Percentiles rank a stretch among this genome's conserved stretches.
phyloP scores from a whole-genome alignment of 108 stramenopile species.

The Fistulifera solaris region DNA sequence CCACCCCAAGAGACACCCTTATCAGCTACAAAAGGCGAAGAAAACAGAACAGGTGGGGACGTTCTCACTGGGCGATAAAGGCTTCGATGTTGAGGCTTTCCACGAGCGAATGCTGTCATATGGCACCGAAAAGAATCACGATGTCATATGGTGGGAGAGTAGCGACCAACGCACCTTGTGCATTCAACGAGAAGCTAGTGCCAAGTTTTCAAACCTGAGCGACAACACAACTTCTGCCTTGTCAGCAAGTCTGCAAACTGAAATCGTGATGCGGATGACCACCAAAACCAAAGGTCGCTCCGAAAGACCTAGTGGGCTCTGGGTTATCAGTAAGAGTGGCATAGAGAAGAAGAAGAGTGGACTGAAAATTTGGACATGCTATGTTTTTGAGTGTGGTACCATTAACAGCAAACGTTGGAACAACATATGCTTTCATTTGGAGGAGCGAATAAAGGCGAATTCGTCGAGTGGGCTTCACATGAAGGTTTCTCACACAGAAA shows the following conservation, averaged over 20 bases:
- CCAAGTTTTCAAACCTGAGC: too few relatives aligned
- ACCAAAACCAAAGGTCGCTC: conserved; percentile 1
- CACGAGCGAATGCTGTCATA: conserved; percentile 49
- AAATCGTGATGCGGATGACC: not conserved
- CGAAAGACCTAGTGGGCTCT: conserved; percentile 2
- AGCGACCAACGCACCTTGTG: not conserved
- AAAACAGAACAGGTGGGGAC: conserved; percentile 28
- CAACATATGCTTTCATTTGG: not conserved
- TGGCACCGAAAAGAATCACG: conserved; percentile 35
- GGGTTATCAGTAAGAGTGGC: conserved; percentile 1
- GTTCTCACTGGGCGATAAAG: conserved; percentile 18
- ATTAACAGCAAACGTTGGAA: not conserved
- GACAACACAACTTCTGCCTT: too few relatives aligned
- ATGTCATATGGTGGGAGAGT: conserved; percentile 22
- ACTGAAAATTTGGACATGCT: not conserved
- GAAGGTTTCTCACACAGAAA: not conserved
- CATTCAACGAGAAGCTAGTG: not conserved
- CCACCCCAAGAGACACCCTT: conserved; percentile 40
- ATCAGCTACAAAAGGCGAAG: conserved; percentile 20
- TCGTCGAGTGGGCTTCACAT: too few relatives aligned
- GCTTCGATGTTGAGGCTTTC: conserved; percentile 9
- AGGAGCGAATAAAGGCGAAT: not conserved
- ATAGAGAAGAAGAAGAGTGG: not conserved
- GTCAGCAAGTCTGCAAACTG: not conserved
- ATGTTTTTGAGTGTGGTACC: not conserved